These are phyloP conservation scores for Sphaerulina populicola DNA, from an alignment of 2,329 filamentous ascomycete species.

Conservation along the genomic window DNA sequence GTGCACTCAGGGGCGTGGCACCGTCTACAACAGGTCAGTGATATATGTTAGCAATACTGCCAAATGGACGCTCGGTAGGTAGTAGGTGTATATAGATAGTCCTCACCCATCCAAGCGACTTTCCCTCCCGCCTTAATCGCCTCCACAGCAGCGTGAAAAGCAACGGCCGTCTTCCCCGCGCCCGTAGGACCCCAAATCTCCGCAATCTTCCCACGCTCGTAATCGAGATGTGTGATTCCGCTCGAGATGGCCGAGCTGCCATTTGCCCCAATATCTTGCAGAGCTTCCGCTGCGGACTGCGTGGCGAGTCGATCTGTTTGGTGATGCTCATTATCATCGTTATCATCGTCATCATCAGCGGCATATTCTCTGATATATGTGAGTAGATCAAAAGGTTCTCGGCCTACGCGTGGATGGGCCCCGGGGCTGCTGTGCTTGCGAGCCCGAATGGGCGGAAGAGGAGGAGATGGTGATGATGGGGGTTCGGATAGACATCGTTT, in stretches of 20 bases:
- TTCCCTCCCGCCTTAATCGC: constrained; percentile 52
- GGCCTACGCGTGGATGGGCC: constrained; percentile 4
- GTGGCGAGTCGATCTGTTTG: constrained; percentile 14
- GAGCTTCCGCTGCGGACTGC: constrained; percentile 12
- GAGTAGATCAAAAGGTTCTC: background rate
- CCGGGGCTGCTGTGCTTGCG: background rate
- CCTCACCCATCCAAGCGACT: constrained; percentile 61
- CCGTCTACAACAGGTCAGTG: constrained; percentile 2
- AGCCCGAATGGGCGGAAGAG: background rate
- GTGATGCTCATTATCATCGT: too few relatives aligned
- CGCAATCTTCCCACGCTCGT: constrained; percentile 63
- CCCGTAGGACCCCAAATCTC: constrained; percentile 86
- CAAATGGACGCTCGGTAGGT: too few relatives aligned
- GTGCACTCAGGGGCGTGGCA: constrained; percentile 10
- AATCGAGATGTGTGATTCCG: constrained; percentile 11
- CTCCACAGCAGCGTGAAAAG: constrained; percentile 44
- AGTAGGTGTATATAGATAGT: too few relatives aligned
- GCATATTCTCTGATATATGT: background rate
- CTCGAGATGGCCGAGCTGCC: constrained; percentile 6
- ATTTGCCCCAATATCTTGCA: background rate
- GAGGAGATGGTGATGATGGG: constrained; percentile 12
- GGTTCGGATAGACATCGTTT: constrained; percentile 7
- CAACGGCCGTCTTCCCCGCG: constrained; percentile 73
- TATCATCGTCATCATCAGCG: background rate
- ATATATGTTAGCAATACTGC: background rate